phyloP scores from a whole-genome alignment of 2,329 filamentous ascomycete genomes.

The Rhytidhysteron rufulum region DNA sequence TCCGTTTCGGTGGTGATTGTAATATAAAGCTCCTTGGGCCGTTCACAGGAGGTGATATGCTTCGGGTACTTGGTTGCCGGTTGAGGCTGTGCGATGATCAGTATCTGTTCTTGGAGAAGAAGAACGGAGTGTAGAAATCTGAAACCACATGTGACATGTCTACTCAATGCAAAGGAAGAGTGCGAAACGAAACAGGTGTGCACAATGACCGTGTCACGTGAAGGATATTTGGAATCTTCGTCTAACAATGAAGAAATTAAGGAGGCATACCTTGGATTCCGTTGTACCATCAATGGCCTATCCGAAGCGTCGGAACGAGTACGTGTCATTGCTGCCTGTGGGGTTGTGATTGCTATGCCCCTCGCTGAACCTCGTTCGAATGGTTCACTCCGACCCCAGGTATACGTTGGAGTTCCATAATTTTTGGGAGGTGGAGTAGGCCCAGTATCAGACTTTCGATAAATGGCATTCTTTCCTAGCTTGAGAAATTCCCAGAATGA shows the following conservation, averaged over 20 bases:
- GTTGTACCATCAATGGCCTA: slow-evolving; percentile 23
- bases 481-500: slow-evolving; percentile 25
- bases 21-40: slow-evolving; percentile 23
- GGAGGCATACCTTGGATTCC: slow-evolving; percentile 25
- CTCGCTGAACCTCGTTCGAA: slow-evolving; percentile 21
- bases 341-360: slow-evolving; percentile 21
- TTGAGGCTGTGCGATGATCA: slow-evolving; percentile 19
- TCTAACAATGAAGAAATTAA: background rate
- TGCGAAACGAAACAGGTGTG: background rate
- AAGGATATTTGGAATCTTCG: background rate
- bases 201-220: background rate
- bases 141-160: background rate
- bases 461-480: slow-evolving; percentile 12
- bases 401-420: slow-evolving; percentile 1
- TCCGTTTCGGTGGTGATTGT: slow-evolving; percentile 18
- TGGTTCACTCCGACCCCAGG: slow-evolving; percentile 23
- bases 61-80: slow-evolving; percentile 8
- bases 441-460: slow-evolving; percentile 18
- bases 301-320: slow-evolving; percentile 26
- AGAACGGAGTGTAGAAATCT: background rate
- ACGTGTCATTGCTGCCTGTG: slow-evolving; percentile 20
- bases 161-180: background rate
- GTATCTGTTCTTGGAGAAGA: slow-evolving; percentile 1
- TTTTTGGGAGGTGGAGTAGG: slow-evolving; percentile 15
- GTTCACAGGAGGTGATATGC: background rate